Evolutionary conservation across 2,329 filamentous ascomycete species (phyloP).

Genomic region (Salinomyces thailandicus): DNA sequence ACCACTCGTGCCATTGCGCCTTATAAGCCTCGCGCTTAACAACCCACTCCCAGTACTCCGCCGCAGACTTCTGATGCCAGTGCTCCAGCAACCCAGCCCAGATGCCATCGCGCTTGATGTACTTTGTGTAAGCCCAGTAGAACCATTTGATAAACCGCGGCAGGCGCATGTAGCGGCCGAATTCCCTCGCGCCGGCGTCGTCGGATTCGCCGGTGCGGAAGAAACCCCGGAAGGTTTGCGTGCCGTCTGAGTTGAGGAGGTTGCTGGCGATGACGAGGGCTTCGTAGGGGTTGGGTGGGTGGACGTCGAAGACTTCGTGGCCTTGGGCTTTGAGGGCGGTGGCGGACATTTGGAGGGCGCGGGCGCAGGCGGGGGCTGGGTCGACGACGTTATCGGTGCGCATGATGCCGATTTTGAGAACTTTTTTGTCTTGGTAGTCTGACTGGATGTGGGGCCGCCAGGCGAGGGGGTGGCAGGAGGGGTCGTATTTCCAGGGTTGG

Average conservation of each 20-base stretch:
- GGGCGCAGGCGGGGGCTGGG: constrained; percentile 70
- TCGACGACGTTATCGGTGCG: constrained; percentile 65
- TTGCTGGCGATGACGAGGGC: constrained; percentile 67
- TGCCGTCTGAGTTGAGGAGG: constrained; percentile 76
- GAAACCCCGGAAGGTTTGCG: constrained; percentile 65
- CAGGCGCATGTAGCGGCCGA: constrained; percentile 63
- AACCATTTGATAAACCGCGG: constrained; percentile 66
- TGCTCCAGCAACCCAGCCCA: constrained; percentile 69
- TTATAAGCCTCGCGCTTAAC: constrained; percentile 67
- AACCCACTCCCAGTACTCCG: constrained; percentile 75
- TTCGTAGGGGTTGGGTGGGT: constrained; percentile 50
- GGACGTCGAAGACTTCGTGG: constrained; percentile 60
- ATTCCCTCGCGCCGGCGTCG: constrained; percentile 65
- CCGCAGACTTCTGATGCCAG: constrained; percentile 63
- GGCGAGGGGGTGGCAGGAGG: constrained; percentile 70
- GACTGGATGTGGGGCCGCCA: constrained; percentile 60
- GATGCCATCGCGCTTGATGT: constrained; percentile 61
- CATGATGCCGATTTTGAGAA: constrained; percentile 64
- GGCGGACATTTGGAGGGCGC: constrained; percentile 63
- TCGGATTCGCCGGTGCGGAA: constrained; percentile 69
- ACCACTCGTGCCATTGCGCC: constrained; percentile 73
- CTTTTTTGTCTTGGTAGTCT: constrained; percentile 50
- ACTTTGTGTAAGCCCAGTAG: constrained; percentile 85
- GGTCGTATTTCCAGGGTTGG: constrained; percentile 82
- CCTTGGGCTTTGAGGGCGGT: constrained; percentile 58